These are phyloP conservation scores for Sarocladium strictum DNA, from an alignment of 2,329 filamentous ascomycete species.

Conservation along the genomic window DNA sequence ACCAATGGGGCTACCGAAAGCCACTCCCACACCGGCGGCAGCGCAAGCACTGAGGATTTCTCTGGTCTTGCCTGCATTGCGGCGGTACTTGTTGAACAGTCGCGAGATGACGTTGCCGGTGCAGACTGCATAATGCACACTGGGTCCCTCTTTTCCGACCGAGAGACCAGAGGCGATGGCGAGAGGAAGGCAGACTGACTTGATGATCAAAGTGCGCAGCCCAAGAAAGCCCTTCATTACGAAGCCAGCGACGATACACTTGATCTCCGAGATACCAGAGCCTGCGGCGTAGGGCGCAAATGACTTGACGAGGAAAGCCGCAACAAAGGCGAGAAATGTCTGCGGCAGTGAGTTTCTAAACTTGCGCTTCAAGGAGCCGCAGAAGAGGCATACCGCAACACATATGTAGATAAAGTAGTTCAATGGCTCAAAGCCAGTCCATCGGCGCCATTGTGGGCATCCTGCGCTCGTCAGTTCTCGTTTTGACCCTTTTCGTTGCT, in stretches of 20 bases:
- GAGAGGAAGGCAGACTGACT: conserved; percentile 83
- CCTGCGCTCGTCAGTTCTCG: conserved; percentile 37
- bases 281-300: conserved; percentile 96
- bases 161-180: conserved; percentile 92
- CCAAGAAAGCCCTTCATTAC: conserved; percentile 98
- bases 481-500: too few relatives aligned
- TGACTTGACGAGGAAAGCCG: conserved; percentile 78
- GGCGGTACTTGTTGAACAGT: conserved; percentile 85
- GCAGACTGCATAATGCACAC: conserved; percentile 98
- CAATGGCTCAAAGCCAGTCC: conserved; percentile 70
- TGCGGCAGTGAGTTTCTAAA: conserved; percentile 26
- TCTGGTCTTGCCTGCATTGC: conserved; percentile 87
- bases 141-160: conserved; percentile 94
- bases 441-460: conserved; percentile 82
- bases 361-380: background rate
- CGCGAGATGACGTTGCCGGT: conserved; percentile 94
- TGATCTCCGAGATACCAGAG: conserved; percentile 97
- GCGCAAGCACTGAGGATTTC: conserved; percentile 94
- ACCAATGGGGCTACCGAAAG: conserved; percentile 95
- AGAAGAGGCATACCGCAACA: conserved; percentile 58
- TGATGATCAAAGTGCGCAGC: conserved; percentile 86
- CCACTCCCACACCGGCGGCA: conserved; percentile 90
- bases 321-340: conserved; percentile 73
- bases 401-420: conserved; percentile 88
- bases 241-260: conserved; percentile 97